A percentile compares a stretch with the other conserved stretches of the same genome.
Evolutionary conservation across 371 early-diverging fungal species (phyloP).

Genomic region (Syncephalastrum sp.): DNA sequence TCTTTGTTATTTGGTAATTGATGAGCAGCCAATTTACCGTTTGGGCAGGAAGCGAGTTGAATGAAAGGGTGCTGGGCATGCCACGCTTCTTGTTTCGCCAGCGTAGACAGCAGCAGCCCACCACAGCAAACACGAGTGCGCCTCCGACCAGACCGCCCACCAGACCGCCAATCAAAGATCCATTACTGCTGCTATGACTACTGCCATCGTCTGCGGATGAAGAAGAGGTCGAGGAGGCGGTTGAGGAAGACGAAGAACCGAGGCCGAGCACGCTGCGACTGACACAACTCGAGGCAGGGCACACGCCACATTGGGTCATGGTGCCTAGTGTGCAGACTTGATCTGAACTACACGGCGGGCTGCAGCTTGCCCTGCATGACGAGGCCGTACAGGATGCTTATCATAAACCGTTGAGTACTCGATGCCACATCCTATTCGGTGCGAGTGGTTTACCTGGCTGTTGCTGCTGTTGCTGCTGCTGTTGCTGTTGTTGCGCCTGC

Average conservation of each 20-base stretch:
- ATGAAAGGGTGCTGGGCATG: neutral
- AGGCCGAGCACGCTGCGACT: constrained; percentile 23
- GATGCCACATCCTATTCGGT: neutral
- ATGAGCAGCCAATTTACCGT: neutral
- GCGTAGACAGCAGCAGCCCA: constrained; percentile 16
- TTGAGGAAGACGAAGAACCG: constrained; percentile 7
- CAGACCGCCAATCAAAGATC: constrained; percentile 28
- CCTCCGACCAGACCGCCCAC: constrained; percentile 45
- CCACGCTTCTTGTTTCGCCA: constrained; percentile 1
- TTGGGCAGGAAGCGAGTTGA: neutral
- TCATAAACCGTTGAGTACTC: neutral
- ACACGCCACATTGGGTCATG: constrained; percentile 40
- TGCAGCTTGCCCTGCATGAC: constrained; percentile 28
- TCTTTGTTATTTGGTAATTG: neutral
- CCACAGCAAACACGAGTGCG: constrained; percentile 22
- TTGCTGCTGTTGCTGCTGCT: constrained; percentile 11
- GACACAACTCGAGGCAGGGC: constrained; percentile 40
- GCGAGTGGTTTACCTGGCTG: neutral
- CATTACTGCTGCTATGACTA: constrained; percentile 9
- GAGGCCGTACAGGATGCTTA: constrained; percentile 23
- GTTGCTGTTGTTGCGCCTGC: constrained; percentile 10
- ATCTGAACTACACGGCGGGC: constrained; percentile 25
- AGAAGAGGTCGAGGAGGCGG: constrained; percentile 2
- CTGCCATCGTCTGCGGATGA: neutral
- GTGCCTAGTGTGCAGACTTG: constrained; percentile 35